phyloP scores from a whole-genome alignment of 2,329 filamentous ascomycete genomes.

The Pestalotiopsis sp. region DNA sequence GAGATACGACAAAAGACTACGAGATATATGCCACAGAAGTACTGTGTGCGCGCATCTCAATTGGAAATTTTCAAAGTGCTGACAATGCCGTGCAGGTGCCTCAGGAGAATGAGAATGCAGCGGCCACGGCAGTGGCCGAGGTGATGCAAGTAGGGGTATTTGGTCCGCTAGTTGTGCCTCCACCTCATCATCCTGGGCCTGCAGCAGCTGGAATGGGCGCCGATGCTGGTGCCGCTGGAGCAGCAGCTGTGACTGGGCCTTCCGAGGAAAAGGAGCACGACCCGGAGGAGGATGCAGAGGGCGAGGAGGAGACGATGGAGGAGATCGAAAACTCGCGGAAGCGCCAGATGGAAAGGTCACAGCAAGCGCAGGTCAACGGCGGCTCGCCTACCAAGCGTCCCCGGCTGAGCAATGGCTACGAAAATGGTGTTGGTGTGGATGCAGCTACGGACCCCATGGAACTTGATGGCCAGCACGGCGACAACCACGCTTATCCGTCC shows the following conservation, averaged over 20 bases:
- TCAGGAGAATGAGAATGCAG: slow-evolving; percentile 42
- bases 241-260: not conserved
- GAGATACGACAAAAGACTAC: not conserved
- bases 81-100: slow-evolving; percentile 49
- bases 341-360: slow-evolving; percentile 46
- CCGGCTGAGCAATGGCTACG: slow-evolving; percentile 64
- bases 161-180: slow-evolving; percentile 52
- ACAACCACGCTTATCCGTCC: slow-evolving; percentile 66
- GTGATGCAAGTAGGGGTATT: slow-evolving; percentile 55
- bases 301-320: slow-evolving; percentile 33
- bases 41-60: slow-evolving; percentile 13
- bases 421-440: slow-evolving; percentile 49
- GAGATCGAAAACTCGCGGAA: slow-evolving; percentile 51
- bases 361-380: slow-evolving; percentile 49
- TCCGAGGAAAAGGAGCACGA: slow-evolving; percentile 30
- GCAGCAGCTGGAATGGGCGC: slow-evolving; percentile 34
- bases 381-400: slow-evolving; percentile 61
- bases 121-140: slow-evolving; percentile 47
- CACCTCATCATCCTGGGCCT: slow-evolving; percentile 15
- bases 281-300: slow-evolving; percentile 37
- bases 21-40: not conserved
- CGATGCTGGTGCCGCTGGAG: slow-evolving; percentile 16
- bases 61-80: slow-evolving; percentile 31
- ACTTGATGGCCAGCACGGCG: slow-evolving; percentile 49
- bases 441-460: slow-evolving; percentile 62